Percentiles rank a stretch among this genome's conserved stretches.
phyloP scores from a whole-genome alignment of 805 yeast genomes.

The Hanseniaspora pseudoguilliermondii region DNA sequence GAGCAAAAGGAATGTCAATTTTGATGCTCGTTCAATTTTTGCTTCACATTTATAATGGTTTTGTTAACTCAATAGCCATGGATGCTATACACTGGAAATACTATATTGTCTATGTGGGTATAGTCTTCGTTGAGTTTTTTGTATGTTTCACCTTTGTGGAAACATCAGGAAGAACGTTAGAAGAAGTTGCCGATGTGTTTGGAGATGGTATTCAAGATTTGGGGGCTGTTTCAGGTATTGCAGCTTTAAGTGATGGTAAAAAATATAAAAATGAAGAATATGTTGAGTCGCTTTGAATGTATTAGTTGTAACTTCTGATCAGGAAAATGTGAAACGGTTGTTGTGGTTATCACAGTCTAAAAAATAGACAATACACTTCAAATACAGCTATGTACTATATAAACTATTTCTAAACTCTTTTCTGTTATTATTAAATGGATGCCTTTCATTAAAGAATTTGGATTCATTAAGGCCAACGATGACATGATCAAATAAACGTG shows the following conservation, averaged over 20 bases:
- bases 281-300: not conserved
- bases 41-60: conserved; percentile 25
- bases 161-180: conserved; percentile 30
- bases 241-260: conserved; percentile 10
- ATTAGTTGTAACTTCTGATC: not conserved
- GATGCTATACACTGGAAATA: conserved; percentile 28
- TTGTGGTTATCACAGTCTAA: too few relatives aligned
- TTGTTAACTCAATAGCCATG: conserved; percentile 30
- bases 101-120: conserved; percentile 28
- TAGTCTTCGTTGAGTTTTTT: conserved; percentile 22
- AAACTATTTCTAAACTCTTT: too few relatives aligned
- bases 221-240: conserved; percentile 1
- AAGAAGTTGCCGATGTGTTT: conserved; percentile 29
- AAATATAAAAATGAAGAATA: not conserved
- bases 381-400: too few relatives aligned
- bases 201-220: conserved; percentile 21
- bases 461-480: too few relatives aligned
- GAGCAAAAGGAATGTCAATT: conserved; percentile 24
- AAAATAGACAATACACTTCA: too few relatives aligned
- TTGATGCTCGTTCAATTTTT: conserved; percentile 18
- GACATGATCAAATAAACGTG: too few relatives aligned
- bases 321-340: conserved; percentile 9
- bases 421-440: too few relatives aligned
- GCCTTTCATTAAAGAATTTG: too few relatives aligned
- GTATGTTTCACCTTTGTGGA: conserved; percentile 28